phyloP scores from a whole-genome alignment of 2,329 filamentous ascomycete species.

The Furcasterigmium sp. region DNA sequence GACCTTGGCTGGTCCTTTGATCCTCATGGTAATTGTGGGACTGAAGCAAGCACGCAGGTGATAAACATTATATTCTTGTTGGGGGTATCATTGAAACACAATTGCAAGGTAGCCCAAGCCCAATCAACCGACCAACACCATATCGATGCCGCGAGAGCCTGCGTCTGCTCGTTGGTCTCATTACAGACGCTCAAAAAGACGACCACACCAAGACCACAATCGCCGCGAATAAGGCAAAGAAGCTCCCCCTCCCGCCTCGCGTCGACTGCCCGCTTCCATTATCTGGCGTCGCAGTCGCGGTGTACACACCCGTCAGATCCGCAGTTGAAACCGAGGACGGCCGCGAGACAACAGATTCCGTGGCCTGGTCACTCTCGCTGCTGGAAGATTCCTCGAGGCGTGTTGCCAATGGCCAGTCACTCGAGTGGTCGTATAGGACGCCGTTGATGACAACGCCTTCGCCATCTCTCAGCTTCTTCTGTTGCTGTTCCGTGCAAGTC shows the following conservation, averaged over 20 bases:
- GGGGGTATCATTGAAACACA: too few relatives aligned
- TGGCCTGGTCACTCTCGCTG: background rate
- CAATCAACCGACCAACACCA: too few relatives aligned
- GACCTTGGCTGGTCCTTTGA: too few relatives aligned
- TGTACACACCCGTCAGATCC: constrained; percentile 3
- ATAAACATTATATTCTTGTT: too few relatives aligned
- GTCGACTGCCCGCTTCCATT: background rate
- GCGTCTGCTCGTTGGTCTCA: too few relatives aligned
- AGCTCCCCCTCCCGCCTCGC: background rate
- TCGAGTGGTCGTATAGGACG: constrained; percentile 40
- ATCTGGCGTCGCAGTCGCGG: constrained; percentile 2
- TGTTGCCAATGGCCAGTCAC: constrained; percentile 34
- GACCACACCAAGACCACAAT: constrained; percentile 9
- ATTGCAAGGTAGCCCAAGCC: too few relatives aligned
- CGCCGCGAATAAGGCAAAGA: background rate
- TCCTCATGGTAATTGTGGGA: too few relatives aligned
- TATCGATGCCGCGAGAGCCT: too few relatives aligned
- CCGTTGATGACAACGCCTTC: constrained; percentile 56
- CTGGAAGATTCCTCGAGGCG: constrained; percentile 15
- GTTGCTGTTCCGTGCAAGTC: constrained; percentile 49
- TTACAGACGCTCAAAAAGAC: constrained; percentile 13
- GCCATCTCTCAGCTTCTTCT: constrained; percentile 37
- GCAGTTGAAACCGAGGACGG: background rate
- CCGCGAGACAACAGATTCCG: background rate
- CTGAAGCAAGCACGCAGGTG: too few relatives aligned